Evolutionary conservation across 2,329 filamentous ascomycete species (phyloP).

Genomic region (Hymenoscyphus occultus): DNA sequence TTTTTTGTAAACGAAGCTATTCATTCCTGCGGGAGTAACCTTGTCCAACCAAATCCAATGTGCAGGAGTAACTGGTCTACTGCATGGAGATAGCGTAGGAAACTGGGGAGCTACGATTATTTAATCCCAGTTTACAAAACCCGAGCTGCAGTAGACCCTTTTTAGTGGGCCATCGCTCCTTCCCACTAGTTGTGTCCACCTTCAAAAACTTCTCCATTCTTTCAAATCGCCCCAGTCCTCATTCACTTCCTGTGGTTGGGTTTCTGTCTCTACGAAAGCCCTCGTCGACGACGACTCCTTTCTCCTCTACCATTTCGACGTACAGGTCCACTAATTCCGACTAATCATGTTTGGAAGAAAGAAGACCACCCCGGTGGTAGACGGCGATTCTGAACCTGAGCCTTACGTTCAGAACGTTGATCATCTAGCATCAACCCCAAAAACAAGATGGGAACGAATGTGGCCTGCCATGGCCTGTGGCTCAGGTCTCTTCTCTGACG

Average conservation of each 20-base stretch:
- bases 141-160: not conserved
- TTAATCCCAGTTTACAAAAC: not conserved
- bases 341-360: constrained; percentile 20
- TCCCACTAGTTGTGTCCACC: not conserved
- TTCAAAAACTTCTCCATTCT: not conserved
- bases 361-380: constrained; percentile 12
- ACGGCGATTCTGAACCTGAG: constrained; percentile 5
- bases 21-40: not conserved
- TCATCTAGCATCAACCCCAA: constrained; percentile 23
- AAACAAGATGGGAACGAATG: constrained; percentile 30
- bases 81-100: not conserved
- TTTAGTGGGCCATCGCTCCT: not conserved
- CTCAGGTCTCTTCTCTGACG: constrained; percentile 86
- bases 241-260: not conserved
- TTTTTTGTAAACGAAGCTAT: not conserved
- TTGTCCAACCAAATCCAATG: not conserved
- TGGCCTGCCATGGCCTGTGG: constrained; percentile 79
- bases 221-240: not conserved
- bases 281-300: not conserved
- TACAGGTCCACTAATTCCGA: not conserved
- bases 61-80: not conserved
- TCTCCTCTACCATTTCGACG: not conserved
- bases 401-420: constrained; percentile 16
- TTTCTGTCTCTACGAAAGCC: not conserved
- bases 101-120: not conserved